phyloP scores from a whole-genome alignment of 2,329 filamentous ascomycete genomes.

The Fusarium hostae region DNA sequence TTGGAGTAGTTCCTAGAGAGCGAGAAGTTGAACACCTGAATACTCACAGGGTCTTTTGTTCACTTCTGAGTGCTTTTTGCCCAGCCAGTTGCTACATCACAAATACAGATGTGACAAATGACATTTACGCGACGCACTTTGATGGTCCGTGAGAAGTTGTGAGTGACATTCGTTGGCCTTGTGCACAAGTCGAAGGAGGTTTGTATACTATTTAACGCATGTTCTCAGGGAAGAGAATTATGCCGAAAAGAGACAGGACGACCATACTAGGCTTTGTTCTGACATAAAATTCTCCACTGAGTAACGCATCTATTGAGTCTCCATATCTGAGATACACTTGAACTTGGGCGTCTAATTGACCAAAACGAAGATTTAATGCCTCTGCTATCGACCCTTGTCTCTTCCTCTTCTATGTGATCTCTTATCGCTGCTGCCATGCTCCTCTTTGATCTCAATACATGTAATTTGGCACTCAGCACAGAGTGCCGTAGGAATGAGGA shows the following conservation, averaged over 20 bases:
- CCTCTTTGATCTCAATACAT: slow-evolving; percentile 16
- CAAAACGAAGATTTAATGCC: not conserved
- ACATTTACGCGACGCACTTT: not conserved
- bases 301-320: not conserved
- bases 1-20: not conserved
- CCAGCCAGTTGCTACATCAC: not conserved
- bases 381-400: not conserved
- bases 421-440: not conserved
- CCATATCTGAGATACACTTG: not conserved
- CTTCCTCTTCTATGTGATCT: not conserved
- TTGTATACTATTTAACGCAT: not conserved
- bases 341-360: not conserved
- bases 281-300: not conserved
- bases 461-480: slow-evolving; percentile 31
- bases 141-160: not conserved
- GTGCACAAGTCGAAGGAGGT: not conserved
- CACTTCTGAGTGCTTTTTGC: not conserved
- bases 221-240: not conserved
- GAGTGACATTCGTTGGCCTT: not conserved
- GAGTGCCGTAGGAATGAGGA: slow-evolving; percentile 23
- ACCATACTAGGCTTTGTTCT: not conserved
- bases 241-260: not conserved
- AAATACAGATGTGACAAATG: not conserved
- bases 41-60: not conserved
- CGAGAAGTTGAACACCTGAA: not conserved